Evolutionary conservation across 108 stramenopile species (phyloP), one percentile per base, ranked within the genome.

Genomic region (Epipyxis sp.): DNA sequence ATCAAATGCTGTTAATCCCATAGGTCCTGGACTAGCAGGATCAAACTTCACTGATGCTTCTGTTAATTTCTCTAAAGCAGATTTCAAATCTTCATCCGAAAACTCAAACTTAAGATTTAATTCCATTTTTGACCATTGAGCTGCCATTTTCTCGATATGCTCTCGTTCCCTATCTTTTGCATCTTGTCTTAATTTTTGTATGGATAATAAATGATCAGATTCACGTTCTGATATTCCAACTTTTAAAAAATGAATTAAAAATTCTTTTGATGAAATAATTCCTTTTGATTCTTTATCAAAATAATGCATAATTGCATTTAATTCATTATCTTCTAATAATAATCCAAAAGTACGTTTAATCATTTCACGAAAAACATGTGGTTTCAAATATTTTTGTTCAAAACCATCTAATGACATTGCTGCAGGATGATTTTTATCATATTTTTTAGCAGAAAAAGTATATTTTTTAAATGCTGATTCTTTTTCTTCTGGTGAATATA

Each of bases 221-320:
- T 74, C 50, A 46, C 71, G 71, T 42, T 74, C 71, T 37, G 71
- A 34, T 29, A 74, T 54, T 13, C 71, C 71, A 39, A 74, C 10
- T 42, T 74, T 74, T 3, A 74, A 39, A 37, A 74, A 74, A 74
- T 74, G 42, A 39, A 37, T 57, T 42, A 74, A 74, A 42, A 74
- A 74, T 10, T 74, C 34, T 10, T 74, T 10, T 13, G n/a, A 30
- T 27, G n/a, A 42, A 42, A 74, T 39, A 35, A 6, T 10, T 27
- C 71, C 71, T 42, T 6, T 57, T 13, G 40, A 43, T 32, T 74
- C 25, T 57, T 74, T 13, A 42, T 74, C 71, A 39, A 74, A 74
- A 37, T 42, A 74, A 74, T 46, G 46, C 25, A 74, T 57, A 37
- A 74, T 27, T 13, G 71, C 71, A 6, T 27, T 42, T 27, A 74